Percentiles rank a stretch among this genome's conserved stretches.
phyloP scores from a whole-genome alignment of 441 rosid species.

The Pelargonium cotyledonis region DNA sequence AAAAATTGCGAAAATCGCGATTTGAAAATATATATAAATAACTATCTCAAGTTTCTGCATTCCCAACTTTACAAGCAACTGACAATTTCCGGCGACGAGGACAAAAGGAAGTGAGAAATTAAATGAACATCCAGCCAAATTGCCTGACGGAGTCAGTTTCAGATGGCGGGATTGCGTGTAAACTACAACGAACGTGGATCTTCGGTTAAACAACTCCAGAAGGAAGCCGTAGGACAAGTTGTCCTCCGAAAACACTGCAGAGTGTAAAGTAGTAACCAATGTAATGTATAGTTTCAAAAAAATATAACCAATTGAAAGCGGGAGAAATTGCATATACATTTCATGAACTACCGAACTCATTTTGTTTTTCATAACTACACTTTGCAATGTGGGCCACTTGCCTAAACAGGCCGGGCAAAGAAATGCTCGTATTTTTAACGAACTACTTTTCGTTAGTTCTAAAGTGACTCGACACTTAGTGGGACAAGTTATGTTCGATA shows the following conservation, averaged over 20 bases:
- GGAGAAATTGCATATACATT: too few species aligned
- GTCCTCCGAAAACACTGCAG: slow-evolving; percentile 94
- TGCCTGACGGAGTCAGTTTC: slow-evolving; percentile 15
- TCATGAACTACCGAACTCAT: background rate
- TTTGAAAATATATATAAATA: slow-evolving; percentile 22
- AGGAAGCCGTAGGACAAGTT: slow-evolving; percentile 92
- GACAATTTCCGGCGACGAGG: slow-evolving; percentile 15
- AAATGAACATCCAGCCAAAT: slow-evolving; percentile 15
- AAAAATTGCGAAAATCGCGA: slow-evolving; percentile 15
- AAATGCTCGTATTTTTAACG: too few species aligned
- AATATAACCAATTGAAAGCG: background rate
- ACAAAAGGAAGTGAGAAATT: slow-evolving; percentile 15
- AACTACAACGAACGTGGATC: slow-evolving; percentile 10
- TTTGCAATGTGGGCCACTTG: too few species aligned
- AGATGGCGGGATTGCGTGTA: slow-evolving; percentile 16
- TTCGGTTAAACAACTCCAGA: slow-evolving; percentile 78
- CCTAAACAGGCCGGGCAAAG: too few species aligned
- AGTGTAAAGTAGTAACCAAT: background rate
- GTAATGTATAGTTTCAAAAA: background rate
- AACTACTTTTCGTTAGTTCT: too few species aligned
- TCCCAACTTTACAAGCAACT: slow-evolving; percentile 34
- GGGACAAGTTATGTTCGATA: too few species aligned
- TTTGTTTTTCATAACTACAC: too few species aligned
- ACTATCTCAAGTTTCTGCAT: slow-evolving; percentile 26
- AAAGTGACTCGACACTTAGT: too few species aligned